Evolutionary conservation across 2,329 filamentous ascomycete genomes (phyloP), one percentile per base, ranked within the genome.

Genomic region (Chrysoporthe cubensis): DNA sequence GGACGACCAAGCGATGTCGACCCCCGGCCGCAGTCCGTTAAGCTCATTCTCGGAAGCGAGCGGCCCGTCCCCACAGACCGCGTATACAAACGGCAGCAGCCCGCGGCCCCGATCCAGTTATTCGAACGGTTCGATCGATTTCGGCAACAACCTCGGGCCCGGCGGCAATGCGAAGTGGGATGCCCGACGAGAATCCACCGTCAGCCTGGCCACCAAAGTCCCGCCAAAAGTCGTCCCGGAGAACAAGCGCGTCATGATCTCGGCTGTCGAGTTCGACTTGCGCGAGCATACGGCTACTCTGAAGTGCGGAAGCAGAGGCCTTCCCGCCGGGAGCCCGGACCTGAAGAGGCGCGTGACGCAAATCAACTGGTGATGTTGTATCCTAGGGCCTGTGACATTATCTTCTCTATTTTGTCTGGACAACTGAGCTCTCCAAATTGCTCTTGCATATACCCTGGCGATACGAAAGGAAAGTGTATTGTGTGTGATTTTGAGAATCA

Each of bases 211-310:
- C 72, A 74, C 65, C 54, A 66, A 56, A 54, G 32, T 64, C n/a
- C 74, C 73, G 57, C 73, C 70, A 62, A 76, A 71, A 46, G 60
- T 73, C 6, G 81, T 88, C 6, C 84, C 86, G 0, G 85, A 85
- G 68, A 80, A 85, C 66, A 85, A 79, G 73, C 82, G 86, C 11
- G 80, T 88, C 66, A 87, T 87, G 81, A 81, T 88, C 58, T 81
- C 83, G 66, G 78, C 83, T 0, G 85, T 87, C 26, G 83, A 88
- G 70, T 88, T 88, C 72, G 83, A 88, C 72, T 78, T 88, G 60
- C 82, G 84, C 43, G 79, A 82, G 61, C 81, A 83, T 58, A 79
- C 77, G 64, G 86, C 86, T 4, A 76, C 79, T 11, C 76, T 88
- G 37, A 78, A 81, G 68, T 85, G 87, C 43, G 86, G 86, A n/a